Conservation (phyloP, 2,329 filamentous ascomycete genomes). For the Lasiodiplodia hormozganensis region DNA sequence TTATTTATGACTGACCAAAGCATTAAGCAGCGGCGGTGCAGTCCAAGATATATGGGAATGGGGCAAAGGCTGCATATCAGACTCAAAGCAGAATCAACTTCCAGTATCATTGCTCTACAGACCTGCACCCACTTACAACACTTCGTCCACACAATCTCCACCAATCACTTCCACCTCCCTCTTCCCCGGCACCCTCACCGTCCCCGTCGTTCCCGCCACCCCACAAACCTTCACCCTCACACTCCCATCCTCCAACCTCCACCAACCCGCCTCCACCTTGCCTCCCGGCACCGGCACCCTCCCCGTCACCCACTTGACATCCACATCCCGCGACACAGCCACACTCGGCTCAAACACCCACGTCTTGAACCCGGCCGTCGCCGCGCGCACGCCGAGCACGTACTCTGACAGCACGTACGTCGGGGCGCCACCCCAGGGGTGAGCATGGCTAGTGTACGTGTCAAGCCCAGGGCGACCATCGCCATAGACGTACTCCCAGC, state of each 20-base stretch:
- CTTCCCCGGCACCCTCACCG: slow-evolving; percentile 18
- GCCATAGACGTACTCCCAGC: slow-evolving; percentile 55
- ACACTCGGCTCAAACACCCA: slow-evolving; percentile 21
- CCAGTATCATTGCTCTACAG: neutral
- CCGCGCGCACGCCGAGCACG: slow-evolving; percentile 18
- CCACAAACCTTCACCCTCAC: slow-evolving; percentile 13
- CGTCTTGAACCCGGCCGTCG: neutral
- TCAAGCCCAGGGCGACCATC: slow-evolving; percentile 50
- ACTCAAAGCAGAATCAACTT: neutral
- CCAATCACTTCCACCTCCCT: neutral
- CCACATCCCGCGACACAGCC: neutral
- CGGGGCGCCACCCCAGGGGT: slow-evolving; percentile 55
- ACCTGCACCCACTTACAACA: neutral
- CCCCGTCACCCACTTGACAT: slow-evolving; percentile 16
- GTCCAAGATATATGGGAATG: neutral
- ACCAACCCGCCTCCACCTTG: neutral
- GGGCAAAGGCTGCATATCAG: neutral
- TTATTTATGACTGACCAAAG: neutral
- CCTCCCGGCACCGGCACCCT: slow-evolving; percentile 17
- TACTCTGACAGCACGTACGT: slow-evolving; percentile 49
- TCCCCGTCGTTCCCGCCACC: slow-evolving; percentile 5
- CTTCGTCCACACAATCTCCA: neutral
- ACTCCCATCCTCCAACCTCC: neutral
- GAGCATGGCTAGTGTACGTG: slow-evolving; percentile 52
- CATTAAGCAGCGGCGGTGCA: neutral